Evolutionary conservation across 2,329 filamentous ascomycete genomes (phyloP), one percentile per base, ranked within the genome.

Genomic region (Trichoderma gracile): DNA sequence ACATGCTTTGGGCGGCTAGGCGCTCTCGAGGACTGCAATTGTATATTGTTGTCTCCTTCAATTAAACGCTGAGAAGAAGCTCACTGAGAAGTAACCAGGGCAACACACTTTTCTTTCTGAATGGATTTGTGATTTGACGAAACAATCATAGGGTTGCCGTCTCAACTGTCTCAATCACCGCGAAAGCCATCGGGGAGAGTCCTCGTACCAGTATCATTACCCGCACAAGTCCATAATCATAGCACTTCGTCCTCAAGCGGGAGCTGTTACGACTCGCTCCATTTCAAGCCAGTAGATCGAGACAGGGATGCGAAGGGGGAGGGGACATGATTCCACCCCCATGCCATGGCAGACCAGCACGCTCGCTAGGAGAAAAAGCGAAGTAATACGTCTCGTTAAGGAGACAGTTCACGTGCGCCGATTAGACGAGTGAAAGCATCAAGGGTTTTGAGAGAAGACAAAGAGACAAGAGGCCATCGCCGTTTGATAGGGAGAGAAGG

Each of bases 341-440:
- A 30, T 30, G 30, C 45, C 47, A 45, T 25, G 25, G 47, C 49
- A 47, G 47, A 38, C 53, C 30, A 30, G 30, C 23, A 43, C 38
- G 47, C 40, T 61, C 38, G 58, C 58, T 61, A 61, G 58, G 40
- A 61, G 25, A 52, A 45, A 45, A 57, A 10, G 50, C n/a, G 17
- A 60, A 30, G 47, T 5, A 30, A 8, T 30, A 38, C 23, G n/a
- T 53, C 38, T 38, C 58, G 47, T 53, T 61, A 61, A 61, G 58
- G 47, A 53, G 47, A 27, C 33, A 33, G 58, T 47, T 61, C 58
- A 61, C 58, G 58, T 61, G 58, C 58, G 9, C 58, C 10, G 30
- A 2, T 33, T 38, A 49, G 25, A 42, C 19, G 38, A 43, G 38
- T 12, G 23, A n/a, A 27, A 25, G 30, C 30, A 30, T 30, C 3